These are phyloP conservation scores for Monosporozyma siamensis DNA, from an alignment of 805 yeast species.

Conservation along the genomic window DNA sequence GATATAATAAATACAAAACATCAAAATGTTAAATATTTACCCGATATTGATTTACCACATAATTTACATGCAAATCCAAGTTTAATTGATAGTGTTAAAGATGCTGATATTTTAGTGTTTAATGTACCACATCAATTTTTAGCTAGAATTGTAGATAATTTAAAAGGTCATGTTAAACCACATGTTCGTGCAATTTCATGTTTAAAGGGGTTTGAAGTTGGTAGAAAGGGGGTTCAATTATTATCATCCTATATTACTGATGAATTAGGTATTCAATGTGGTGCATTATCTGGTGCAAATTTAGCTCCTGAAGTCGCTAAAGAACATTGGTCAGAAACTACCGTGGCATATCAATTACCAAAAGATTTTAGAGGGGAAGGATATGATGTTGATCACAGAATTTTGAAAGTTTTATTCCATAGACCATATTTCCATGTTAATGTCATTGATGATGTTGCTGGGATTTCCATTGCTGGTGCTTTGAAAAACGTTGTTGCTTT, in stretches of 20 bases:
- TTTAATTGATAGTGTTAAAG: slow-evolving; percentile 62
- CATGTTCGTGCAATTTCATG: slow-evolving; percentile 84
- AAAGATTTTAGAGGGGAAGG: slow-evolving; percentile 41
- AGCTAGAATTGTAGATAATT: slow-evolving; percentile 62
- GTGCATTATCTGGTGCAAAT: slow-evolving; percentile 95
- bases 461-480: slow-evolving; percentile 95
- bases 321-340: slow-evolving; percentile 95
- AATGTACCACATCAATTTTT: slow-evolving; percentile 97
- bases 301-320: slow-evolving; percentile 94
- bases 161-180: slow-evolving; percentile 66
- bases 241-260: slow-evolving; percentile 72
- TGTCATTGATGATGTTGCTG: slow-evolving; percentile 87
- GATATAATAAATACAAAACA: slow-evolving; percentile 84
- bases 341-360: slow-evolving; percentile 82
- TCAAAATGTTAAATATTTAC: slow-evolving; percentile 90
- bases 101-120: slow-evolving; percentile 80
- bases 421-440: slow-evolving; percentile 96
- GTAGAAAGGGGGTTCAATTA: slow-evolving; percentile 74
- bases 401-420: slow-evolving; percentile 81
- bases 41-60: slow-evolving; percentile 76
- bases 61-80: slow-evolving; percentile 85
- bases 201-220: slow-evolving; percentile 89
- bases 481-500: slow-evolving; percentile 92
- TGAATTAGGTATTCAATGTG: slow-evolving; percentile 79
- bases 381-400: slow-evolving; percentile 51